Evolutionary conservation across 192 early-diverging fungal species (phyloP).

Genomic region (Entrophospora sp.): DNA sequence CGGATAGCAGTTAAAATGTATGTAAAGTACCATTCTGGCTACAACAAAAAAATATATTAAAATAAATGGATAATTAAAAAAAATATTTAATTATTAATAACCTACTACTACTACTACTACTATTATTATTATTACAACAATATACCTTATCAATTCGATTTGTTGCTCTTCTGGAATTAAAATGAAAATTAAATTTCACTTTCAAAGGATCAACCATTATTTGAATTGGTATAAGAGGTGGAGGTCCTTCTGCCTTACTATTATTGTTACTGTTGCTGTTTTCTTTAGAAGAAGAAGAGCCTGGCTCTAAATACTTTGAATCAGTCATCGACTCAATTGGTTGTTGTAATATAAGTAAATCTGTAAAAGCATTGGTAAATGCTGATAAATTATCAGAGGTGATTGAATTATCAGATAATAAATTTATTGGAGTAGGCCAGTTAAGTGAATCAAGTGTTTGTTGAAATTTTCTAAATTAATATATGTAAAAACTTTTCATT

Average conservation of each 20-base stretch:
- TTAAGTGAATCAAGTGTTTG: slow-evolving; percentile 28
- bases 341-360: slow-evolving; percentile 30
- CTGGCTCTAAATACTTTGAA: slow-evolving; percentile 3
- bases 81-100: background rate
- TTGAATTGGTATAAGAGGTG: slow-evolving; percentile 40
- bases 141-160: slow-evolving; percentile 66
- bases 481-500: background rate
- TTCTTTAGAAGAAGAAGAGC: slow-evolving; percentile 10
- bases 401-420: background rate
- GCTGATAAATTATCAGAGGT: slow-evolving; percentile 17
- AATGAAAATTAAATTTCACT: slow-evolving; percentile 64
- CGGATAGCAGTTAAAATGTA: slow-evolving; percentile 49
- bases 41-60: background rate
- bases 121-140: background rate
- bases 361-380: slow-evolving; percentile 28
- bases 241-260: no score
- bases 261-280: no score
- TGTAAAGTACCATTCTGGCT: slow-evolving; percentile 73
- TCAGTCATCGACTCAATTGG: slow-evolving; percentile 21
- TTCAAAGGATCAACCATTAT: slow-evolving; percentile 52
- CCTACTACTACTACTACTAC: no score
- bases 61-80: background rate
- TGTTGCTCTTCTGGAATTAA: slow-evolving; percentile 58
- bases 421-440: slow-evolving; percentile 35
- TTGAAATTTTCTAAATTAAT: slow-evolving; percentile 29